Base-by-base conservation (phyloP, 805 yeast genomes). In the Torulaspora franciscae region DNA sequence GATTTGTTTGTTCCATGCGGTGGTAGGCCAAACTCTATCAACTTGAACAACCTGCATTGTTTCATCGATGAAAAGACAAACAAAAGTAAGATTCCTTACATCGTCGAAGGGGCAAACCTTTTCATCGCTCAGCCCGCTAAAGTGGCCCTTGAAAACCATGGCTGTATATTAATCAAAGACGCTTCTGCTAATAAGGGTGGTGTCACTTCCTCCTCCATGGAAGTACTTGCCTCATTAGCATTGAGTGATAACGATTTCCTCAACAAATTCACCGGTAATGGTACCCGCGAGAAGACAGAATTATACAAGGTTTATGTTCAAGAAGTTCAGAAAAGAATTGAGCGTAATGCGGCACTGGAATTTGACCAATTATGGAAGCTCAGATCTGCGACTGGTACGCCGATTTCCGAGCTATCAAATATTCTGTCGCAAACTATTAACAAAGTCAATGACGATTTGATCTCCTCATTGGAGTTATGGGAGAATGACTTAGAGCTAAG, bases 101-200 rank as follows among this genome's bases (percentile, higher is more conserved):
- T 91, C 63, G 96, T 93, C 46, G 99, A 91, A 71, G 99, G 99
- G 64, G 99, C 99, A 45, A 93, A 91, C 67, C 75, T 91, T 66
- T 93, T 91, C 69, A 83, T 91, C 51, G 88, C 98, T 1, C 98
- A 93, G 71, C 79, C 88, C 32, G 97, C 98, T 41, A 93, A 91
- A 72, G 68, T 91, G 26, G 77, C 79, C 39, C 74, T 91, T 45
- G 99, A 93, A 69, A 71, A 76, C 35, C 93, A 95, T 26, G 98
- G 98, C 32, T 81, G 87, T 42, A 66, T 89, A 42, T 74, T 93
- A 42, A 86, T 87, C 71, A 93, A 93, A 68, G 99, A 91, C 72
- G 96, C 98, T 11, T 86, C 96, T 9, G 89, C 97, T 36, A 91
- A 91, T 71, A 91, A 91, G 70, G 99, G 99, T 61, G 99, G 99